These are phyloP conservation scores for Colletotrichum sp. DNA, from an alignment of 2,329 filamentous ascomycete genomes.

Conservation along the genomic window DNA sequence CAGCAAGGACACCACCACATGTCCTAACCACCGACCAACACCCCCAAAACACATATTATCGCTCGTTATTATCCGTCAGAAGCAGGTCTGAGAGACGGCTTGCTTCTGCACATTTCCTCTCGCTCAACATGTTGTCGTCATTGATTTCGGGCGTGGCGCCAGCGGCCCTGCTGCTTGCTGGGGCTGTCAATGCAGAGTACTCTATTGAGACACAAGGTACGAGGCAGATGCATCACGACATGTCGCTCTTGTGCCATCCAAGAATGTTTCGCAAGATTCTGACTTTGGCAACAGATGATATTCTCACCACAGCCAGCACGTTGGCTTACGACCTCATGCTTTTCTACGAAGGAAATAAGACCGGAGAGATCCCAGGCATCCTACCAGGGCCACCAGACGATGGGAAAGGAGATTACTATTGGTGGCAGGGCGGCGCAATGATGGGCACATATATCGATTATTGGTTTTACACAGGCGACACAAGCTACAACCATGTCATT, in stretches of 20 bases:
- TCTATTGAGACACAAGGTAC: slow-evolving; percentile 16
- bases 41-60: background rate
- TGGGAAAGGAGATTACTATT: slow-evolving; percentile 57
- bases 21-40: background rate
- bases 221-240: background rate
- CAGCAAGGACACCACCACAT: background rate
- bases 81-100: background rate
- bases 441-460: slow-evolving; percentile 70
- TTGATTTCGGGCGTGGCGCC: background rate
- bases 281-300: slow-evolving; percentile 31
- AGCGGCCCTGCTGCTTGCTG: background rate
- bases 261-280: background rate
- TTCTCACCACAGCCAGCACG: slow-evolving; percentile 41
- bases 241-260: background rate
- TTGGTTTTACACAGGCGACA: slow-evolving; percentile 66
- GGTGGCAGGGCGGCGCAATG: slow-evolving; percentile 70
- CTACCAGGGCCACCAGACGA: slow-evolving; percentile 48
- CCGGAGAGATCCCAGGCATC: slow-evolving; percentile 51
- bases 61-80: background rate
- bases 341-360: slow-evolving; percentile 51
- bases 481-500: slow-evolving; percentile 59
- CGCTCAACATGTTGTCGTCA: background rate
- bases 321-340: slow-evolving; percentile 50
- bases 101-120: background rate
- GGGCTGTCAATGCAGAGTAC: background rate